Percentiles rank a stretch among this genome's conserved stretches.
These are phyloP conservation scores for Scheffersomyces coipomensis DNA, from an alignment of 805 yeast species.

Conservation along the genomic window DNA sequence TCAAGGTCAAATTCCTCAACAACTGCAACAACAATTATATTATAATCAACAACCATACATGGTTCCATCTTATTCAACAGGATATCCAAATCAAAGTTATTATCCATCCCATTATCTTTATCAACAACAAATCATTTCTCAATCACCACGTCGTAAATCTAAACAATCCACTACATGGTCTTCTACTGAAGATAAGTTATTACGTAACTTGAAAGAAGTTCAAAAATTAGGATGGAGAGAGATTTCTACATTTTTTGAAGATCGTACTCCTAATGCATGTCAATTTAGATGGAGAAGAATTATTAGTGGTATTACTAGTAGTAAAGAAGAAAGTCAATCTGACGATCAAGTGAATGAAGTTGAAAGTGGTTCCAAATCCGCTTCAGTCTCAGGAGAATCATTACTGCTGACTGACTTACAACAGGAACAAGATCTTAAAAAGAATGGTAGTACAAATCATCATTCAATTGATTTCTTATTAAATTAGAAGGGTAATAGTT, in stretches of 20 bases:
- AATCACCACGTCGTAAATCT: constrained; percentile 18
- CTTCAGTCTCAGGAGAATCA: neutral
- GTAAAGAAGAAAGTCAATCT: neutral
- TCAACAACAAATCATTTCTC: neutral
- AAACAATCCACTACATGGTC: constrained; percentile 61
- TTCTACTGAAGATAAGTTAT: constrained; percentile 67
- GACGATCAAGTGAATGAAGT: too few species aligned
- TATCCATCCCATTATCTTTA: neutral
- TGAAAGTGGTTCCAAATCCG: neutral
- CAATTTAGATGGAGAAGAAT: constrained; percentile 86
- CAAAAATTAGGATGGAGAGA: constrained; percentile 90
- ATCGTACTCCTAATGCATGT: constrained; percentile 85
- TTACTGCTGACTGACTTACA: neutral
- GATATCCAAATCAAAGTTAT: neutral
- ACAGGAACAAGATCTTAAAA: constrained; percentile 63
- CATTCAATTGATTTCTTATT: constrained; percentile 27
- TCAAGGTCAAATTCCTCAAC: constrained; percentile 1
- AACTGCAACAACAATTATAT: constrained; percentile 2
- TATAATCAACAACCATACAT: constrained; percentile 1
- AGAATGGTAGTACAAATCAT: constrained; percentile 18
- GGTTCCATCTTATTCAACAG: neutral
- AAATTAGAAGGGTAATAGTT: constrained; percentile 17
- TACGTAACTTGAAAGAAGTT: constrained; percentile 76
- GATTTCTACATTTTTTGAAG: constrained; percentile 72
- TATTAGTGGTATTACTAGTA: constrained; percentile 30